Conservation (phyloP, 257 asterid genomes). For the Mentha longifolia region DNA sequence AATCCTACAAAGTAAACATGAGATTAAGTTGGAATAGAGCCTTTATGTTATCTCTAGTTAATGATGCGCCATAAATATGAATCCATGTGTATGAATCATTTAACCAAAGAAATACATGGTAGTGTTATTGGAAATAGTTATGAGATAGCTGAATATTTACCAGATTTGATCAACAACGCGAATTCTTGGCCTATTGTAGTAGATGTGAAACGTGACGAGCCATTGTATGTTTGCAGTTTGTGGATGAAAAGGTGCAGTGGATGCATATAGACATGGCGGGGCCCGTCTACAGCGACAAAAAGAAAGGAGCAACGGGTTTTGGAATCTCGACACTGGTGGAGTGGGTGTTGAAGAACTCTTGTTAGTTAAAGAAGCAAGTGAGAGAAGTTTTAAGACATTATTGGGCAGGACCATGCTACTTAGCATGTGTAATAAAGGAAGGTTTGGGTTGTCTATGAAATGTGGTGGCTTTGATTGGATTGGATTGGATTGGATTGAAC, state of each 20-base stretch:
- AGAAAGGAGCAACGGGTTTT: constrained; percentile 84
- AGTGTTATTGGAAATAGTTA: not conserved
- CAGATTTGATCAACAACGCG: constrained; percentile 1
- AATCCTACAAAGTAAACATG: no score
- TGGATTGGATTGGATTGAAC: constrained; percentile 23
- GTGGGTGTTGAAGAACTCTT: constrained; percentile 89
- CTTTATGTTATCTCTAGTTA: not conserved
- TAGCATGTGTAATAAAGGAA: not conserved
- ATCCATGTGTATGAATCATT: not conserved
- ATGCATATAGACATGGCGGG: constrained; percentile 98
- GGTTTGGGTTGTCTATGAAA: not conserved
- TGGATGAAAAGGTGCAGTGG: constrained; percentile 94
- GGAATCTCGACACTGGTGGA: constrained; percentile 85
- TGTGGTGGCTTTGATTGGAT: constrained; percentile 10
- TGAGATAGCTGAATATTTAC: not conserved
- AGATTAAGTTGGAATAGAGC: no score
- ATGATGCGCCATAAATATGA: not conserved
- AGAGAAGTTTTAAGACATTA: constrained; percentile 3
- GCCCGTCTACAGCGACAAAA: constrained; percentile 84
- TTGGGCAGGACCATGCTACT: not conserved
- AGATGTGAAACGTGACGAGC: not conserved
- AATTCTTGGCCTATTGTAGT: not conserved
- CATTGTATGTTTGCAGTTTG: constrained; percentile 63
- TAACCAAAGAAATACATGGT: not conserved
- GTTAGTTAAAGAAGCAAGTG: constrained; percentile 22